Base-by-base conservation (phyloP, 345 rosid genomes). In the Litchi chinensis region DNA sequence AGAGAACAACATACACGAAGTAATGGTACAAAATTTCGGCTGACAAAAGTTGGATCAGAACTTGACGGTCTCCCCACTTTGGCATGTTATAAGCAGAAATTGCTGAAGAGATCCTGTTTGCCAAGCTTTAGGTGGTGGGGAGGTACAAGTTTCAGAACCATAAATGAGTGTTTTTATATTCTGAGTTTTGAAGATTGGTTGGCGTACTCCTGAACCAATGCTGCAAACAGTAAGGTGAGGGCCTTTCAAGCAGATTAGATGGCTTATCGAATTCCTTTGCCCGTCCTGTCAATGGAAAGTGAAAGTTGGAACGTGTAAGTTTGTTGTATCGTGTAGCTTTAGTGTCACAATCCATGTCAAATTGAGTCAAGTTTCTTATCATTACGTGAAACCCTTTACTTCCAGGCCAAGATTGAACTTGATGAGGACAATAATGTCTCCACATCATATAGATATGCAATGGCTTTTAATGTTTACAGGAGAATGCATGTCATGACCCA, bases 91-190 rank as follows among this genome's bases (percentile, higher is more conserved):
- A 46, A 7, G 28, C 28, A 0, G 28, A 26, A 26, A 26, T 26
- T 26, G 28, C 28, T 26, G 28, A 26, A 26, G 28, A 26, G 28
- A 26, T 26, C 28, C 28, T 26, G 28, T 26, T 26, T 26, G 28
- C 28, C 28, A 26, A 26, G 50, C 50, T 13, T 46, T 46, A 46
- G 50, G 50, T 46, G 12, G 50, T 46, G n/a, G 50, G 43, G 28
- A 68, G 71, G 50, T 39, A 68, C 71, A 68, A 22, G n/a, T 39
- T 41, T 26, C 52, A 19, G 48, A 1, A 48, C 71, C 71, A 68
- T 9, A 9, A 46, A 46, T 46, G 50, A 10, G 12, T 46, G 50
- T 46, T 46, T 46, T 54, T 16, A 54, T 54, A n/a, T 16, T 54
- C 57, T 13, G n/a, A 54, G n/a, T 54, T 1, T 6, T 54, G 59